Base-by-base conservation (phyloP, 768 basidiomycete genomes). In the Pulveroboletus sp. region DNA sequence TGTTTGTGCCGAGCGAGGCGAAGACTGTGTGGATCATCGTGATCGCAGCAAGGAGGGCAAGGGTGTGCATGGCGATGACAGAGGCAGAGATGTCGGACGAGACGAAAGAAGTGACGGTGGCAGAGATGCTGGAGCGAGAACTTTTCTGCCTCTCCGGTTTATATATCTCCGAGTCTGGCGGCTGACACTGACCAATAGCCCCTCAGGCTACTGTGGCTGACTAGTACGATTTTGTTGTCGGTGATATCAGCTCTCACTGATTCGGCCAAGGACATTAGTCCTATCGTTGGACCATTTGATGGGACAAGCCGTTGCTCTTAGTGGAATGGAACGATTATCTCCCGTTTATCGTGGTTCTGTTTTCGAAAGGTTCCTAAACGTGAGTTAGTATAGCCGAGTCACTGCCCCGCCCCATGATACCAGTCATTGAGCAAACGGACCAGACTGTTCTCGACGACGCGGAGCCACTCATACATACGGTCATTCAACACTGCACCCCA, bases 11-110 rank as follows among this genome's bases (percentile, higher is more conserved):
- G 56, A 67, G 64, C 39, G 57, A 19, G 22, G 62, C 64, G 44
- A 54, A 47, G 51, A 30, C 38, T 1, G 31, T 52, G 49, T 54
- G 41, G 39, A 61, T 59, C 45, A 49, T 50, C 17, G 48, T 55
- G 54, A 64, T 54, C 59, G 66, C 59, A 59, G 59, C 55, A 42
- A 62, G 45, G 34, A 68, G 41, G 44, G 47, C 42, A 36, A 54
- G 32, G 39, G 30, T 14, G 55, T 62, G 64, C 64, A 68, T 68
- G 57, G 54, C 55, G 53, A 52, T 61, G 63, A 49, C 38, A 38
- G 44, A 39, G 43, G 50, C 36, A 36, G 49, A 49, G 45, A 47
- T 49, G 46, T 45, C 34, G 27, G 14, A 31, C 27, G 42, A 35
- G 46, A 30, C 31, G 45, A 8, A 41, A 36, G 34, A 14, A 20